phyloP scores from a whole-genome alignment of 306 rosid species.

The Ormosia semicastrata region DNA sequence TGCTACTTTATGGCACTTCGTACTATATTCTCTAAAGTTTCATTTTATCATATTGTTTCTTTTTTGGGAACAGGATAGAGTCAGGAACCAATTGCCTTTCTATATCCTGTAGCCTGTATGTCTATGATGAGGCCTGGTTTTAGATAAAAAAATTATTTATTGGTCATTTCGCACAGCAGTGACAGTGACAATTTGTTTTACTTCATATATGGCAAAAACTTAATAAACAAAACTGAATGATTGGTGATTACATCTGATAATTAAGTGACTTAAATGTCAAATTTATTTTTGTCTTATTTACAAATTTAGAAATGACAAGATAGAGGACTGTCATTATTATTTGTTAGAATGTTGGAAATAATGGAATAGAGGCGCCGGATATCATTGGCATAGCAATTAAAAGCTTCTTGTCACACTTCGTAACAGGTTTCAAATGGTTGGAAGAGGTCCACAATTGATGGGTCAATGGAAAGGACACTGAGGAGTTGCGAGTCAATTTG shows the following conservation, averaged over 20 bases:
- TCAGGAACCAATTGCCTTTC: not conserved
- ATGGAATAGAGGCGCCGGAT: too few species aligned
- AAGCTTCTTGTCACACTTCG: too few species aligned
- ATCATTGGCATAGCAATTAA: too few species aligned
- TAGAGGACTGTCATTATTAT: conserved; percentile 15
- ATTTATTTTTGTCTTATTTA: not conserved
- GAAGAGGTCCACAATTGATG: too few species aligned
- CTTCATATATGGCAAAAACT: not conserved
- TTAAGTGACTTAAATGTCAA: not conserved
- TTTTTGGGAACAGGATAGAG: not conserved
- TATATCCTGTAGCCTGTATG: not conserved
- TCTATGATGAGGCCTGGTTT: not conserved
- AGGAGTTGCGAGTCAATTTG: too few species aligned
- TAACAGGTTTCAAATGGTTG: too few species aligned
- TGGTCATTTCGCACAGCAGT: conserved; percentile 7
- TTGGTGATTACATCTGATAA: not conserved
- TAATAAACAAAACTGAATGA: not conserved
- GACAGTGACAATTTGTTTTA: not conserved
- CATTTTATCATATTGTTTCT: not conserved
- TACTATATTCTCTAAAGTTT: not conserved
- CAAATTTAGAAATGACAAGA: not conserved
- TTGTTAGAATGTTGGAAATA: too few species aligned
- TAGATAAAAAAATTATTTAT: not conserved
- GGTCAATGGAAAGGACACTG: too few species aligned
- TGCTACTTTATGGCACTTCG: conserved; percentile 8